phyloP scores from a whole-genome alignment of 345 rosid species.

The Xanthoceras sorbifolium region DNA sequence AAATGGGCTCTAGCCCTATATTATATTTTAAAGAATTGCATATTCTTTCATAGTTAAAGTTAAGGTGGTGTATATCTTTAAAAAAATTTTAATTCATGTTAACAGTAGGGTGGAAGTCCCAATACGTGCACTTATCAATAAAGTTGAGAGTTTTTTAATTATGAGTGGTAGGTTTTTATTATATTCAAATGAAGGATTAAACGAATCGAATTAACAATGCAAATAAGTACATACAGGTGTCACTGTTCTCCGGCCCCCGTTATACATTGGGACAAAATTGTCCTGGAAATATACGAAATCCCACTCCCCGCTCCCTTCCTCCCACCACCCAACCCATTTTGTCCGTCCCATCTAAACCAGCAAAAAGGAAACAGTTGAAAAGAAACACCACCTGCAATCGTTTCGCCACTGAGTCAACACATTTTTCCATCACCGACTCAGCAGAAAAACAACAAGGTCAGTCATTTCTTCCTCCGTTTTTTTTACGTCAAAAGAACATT shows the following conservation, averaged over 20 bases:
- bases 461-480: neutral
- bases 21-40: no score
- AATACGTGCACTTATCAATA: no score
- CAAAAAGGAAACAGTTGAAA: neutral
- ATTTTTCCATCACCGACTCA: neutral
- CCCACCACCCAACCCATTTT: neutral
- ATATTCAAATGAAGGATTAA: no score
- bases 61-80: no score
- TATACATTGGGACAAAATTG: neutral
- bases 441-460: neutral
- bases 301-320: slow-evolving; percentile 9
- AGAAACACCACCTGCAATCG: neutral
- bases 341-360: neutral
- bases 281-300: neutral
- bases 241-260: neutral
- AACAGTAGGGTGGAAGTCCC: no score
- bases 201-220: no score
- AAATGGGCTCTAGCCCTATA: no score
- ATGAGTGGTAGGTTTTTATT: no score
- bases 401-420: neutral
- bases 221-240: no score
- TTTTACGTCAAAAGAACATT: neutral
- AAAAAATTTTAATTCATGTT: no score
- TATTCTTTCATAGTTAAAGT: no score
- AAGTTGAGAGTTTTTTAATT: no score